Evolutionary conservation across 83 land plant genomes (phyloP).

Genomic region (Thuja plicata): DNA sequence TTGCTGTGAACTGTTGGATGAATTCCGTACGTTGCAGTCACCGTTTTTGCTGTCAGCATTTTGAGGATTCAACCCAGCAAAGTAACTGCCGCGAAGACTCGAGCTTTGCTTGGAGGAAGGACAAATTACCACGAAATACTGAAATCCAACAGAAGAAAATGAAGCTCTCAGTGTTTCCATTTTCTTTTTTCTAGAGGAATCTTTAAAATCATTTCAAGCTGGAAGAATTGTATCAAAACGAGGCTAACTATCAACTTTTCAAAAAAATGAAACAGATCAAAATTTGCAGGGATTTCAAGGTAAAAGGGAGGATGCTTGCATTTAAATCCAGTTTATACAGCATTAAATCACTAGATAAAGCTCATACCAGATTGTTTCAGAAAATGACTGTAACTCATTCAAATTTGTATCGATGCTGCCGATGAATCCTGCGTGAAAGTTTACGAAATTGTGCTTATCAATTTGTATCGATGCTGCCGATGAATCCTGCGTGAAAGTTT

Average conservation of each 20-base stretch:
- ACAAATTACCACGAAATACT: neutral
- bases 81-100: neutral
- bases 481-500: neutral
- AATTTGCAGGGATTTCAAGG: neutral
- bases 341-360: neutral
- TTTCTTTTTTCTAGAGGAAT: neutral
- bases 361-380: neutral
- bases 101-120: neutral
- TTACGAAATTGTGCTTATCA: too few species aligned
- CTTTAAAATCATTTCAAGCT: neutral
- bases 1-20: constrained; percentile 4
- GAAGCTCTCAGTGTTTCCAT: neutral
- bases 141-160: neutral
- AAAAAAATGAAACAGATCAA: neutral
- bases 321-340: neutral
- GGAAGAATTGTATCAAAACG: neutral
- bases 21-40: neutral
- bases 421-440: neutral
- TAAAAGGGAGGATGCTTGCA: neutral
- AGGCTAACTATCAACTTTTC: neutral
- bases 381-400: neutral
- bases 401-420: neutral
- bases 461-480: neutral
- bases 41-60: neutral
- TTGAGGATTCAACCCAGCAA: neutral